Evolutionary conservation across 2,329 filamentous ascomycete species (phyloP).

Genomic region (Aspergillus cejpii): DNA sequence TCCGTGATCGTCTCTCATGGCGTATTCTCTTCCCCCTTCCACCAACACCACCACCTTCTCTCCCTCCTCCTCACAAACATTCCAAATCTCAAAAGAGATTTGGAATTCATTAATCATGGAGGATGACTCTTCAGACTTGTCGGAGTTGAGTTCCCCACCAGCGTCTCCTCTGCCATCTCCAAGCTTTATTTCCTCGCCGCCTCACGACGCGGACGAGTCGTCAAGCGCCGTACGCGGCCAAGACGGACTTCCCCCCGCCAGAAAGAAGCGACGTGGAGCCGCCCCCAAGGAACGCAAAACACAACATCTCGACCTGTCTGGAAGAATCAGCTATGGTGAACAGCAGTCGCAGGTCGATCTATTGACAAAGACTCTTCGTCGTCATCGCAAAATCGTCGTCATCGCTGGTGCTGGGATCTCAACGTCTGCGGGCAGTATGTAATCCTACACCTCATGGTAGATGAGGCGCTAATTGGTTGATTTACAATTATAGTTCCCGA

Average conservation of each 20-base stretch:
- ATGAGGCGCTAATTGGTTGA: constrained; percentile 9
- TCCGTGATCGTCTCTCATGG: constrained; percentile 13
- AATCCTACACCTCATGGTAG: constrained; percentile 13
- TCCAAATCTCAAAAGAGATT: constrained; percentile 2
- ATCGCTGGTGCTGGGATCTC: constrained; percentile 96
- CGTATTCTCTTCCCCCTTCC: constrained; percentile 7
- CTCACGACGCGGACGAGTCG: constrained; percentile 34
- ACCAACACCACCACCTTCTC: constrained; percentile 7
- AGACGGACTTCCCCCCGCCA: constrained; percentile 63
- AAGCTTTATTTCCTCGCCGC: constrained; percentile 38
- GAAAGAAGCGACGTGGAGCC: constrained; percentile 63
- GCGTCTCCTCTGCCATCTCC: constrained; percentile 35
- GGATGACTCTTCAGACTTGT: constrained; percentile 32
- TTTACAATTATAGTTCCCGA: constrained; percentile 64
- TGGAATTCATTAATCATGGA: constrained; percentile 19
- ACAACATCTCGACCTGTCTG: constrained; percentile 66
- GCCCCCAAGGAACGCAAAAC: constrained; percentile 66
- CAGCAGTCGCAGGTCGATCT: constrained; percentile 60
- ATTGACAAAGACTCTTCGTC: constrained; percentile 67
- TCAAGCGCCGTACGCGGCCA: constrained; percentile 40
- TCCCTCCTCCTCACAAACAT: constrained; percentile 2
- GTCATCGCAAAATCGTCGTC: constrained; percentile 93
- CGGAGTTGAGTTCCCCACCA: constrained; percentile 40
- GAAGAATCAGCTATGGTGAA: constrained; percentile 34
- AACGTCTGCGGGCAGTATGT: constrained; percentile 83